Base-by-base conservation (phyloP, 116 monocot species). In the Dioscorea cayenensis region DNA sequence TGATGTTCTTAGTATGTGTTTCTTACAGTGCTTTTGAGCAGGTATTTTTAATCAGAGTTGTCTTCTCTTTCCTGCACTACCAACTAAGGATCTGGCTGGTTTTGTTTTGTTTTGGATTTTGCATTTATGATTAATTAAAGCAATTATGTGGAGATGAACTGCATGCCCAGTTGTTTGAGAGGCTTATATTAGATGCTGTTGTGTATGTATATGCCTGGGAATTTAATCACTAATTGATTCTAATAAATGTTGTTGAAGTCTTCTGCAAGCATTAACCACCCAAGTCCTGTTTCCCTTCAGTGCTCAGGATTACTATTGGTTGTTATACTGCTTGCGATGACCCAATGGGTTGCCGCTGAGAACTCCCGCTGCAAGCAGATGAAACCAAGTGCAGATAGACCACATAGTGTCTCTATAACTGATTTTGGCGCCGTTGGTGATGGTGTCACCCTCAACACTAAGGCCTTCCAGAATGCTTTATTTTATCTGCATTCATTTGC, bases 381-480 rank as follows among this genome's bases (percentile, higher is more conserved):
- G 75, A 72, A 49, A 5, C 68, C 83, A 51, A 63, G 28, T 23
- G 65, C 74, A 49, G 50, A 65, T 27, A 72, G 93, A 20, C 93
- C 93, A 4, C 94, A 90, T 73, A 89, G 94, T 60, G 94, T 90
- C 23, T 78, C 83, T 0, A 79, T 90, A 60, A 94, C 90, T 4
- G 94, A 94, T 23, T 94, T 94, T 51, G 90, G 94, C 49, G 94
- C 88, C 13, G 88, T 94, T 28, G 94, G 94, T 35, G 94, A 94
- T 79, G 94, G 94, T 63, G 79, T 84, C 65, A 88, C 94, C 4
- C 76, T 88, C 59, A 94, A 94, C 69, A 90, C 94, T 3, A 90
- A 90, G 64, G 90, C 94, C n/a, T 94, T 94, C 72, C 83, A 85
- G 52, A 85, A 94, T 71, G 94, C 94, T 14, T 80, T 90, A 18